These are phyloP conservation scores for Barnettozyma sucrosica DNA, from an alignment of 805 yeast genomes.

Conservation along the genomic window DNA sequence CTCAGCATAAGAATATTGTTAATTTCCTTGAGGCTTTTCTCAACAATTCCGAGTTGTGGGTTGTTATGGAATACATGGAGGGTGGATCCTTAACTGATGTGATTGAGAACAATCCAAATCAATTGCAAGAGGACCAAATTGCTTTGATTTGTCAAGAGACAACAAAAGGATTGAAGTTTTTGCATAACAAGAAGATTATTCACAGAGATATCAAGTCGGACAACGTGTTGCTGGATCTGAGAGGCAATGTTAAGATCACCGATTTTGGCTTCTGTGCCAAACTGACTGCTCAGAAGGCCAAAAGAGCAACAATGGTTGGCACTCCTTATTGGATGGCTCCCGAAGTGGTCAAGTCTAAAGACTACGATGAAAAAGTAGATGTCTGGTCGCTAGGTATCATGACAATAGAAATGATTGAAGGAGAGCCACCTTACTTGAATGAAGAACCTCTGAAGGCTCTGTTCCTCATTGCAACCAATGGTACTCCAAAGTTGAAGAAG, in stretches of 20 bases:
- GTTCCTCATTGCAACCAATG: slow-evolving; percentile 91
- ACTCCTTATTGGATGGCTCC: slow-evolving; percentile 99
- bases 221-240: slow-evolving; percentile 76
- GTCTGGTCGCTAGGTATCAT: slow-evolving; percentile 98
- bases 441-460: slow-evolving; percentile 94
- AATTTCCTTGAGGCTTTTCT: slow-evolving; percentile 89
- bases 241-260: slow-evolving; percentile 86
- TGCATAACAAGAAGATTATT: slow-evolving; percentile 88
- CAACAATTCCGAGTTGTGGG: slow-evolving; percentile 82
- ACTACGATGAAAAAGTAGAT: slow-evolving; percentile 95
- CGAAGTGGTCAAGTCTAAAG: slow-evolving; percentile 92
- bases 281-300: slow-evolving; percentile 71
- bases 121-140: slow-evolving; percentile 78
- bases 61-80: slow-evolving; percentile 99
- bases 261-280: slow-evolving; percentile 98
- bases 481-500: slow-evolving; percentile 90
- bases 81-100: slow-evolving; percentile 97
- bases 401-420: slow-evolving; percentile 98
- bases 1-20: slow-evolving; percentile 91
- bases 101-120: slow-evolving; percentile 76
- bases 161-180: slow-evolving; percentile 81
- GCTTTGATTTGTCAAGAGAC: slow-evolving; percentile 90
- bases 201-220: slow-evolving; percentile 98
- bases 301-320: slow-evolving; percentile 98
- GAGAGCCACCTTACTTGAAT: slow-evolving; percentile 96